A percentile compares a stretch with the other conserved stretches of the same genome.
Conservation (phyloP, 2,329 filamentous ascomycete genomes). For the Calonectria pseudoturangicola region DNA sequence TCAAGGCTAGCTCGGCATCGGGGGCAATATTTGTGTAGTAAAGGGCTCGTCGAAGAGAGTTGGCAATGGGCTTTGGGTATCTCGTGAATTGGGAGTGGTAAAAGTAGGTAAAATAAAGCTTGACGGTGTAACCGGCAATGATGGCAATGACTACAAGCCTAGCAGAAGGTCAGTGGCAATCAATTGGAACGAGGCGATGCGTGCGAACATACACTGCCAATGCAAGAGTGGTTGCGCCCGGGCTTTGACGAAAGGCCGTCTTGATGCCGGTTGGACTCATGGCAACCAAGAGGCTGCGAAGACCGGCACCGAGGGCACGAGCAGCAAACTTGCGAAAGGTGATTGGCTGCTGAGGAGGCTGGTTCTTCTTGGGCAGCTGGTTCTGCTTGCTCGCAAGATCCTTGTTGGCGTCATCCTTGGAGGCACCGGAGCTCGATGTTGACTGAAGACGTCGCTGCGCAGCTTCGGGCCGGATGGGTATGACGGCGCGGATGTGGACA, state of each 20-base stretch:
- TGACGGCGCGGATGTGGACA: constrained; percentile 56
- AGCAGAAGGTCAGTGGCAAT: constrained; percentile 13
- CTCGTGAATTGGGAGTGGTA: constrained; percentile 73
- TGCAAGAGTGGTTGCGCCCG: constrained; percentile 55
- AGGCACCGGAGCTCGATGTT: constrained; percentile 42
- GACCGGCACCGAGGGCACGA: constrained; percentile 57
- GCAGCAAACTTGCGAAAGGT: constrained; percentile 57
- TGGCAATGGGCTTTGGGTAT: constrained; percentile 82
- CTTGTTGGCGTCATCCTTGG: constrained; percentile 38
- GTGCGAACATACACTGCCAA: constrained; percentile 56
- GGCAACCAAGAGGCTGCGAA: constrained; percentile 59
- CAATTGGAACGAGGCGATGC: too few relatives aligned
- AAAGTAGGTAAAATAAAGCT: constrained; percentile 73
- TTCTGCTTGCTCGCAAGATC: constrained; percentile 47
- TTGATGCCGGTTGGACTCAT: constrained; percentile 61
- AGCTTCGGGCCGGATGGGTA: constrained; percentile 52
- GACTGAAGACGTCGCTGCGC: constrained; percentile 56
- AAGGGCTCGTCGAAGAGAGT: constrained; percentile 86
- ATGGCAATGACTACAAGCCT: constrained; percentile 57
- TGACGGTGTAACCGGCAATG: constrained; percentile 57
- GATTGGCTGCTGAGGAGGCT: constrained; percentile 51
- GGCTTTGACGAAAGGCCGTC: constrained; percentile 59
- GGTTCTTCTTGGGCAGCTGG: constrained; percentile 51
- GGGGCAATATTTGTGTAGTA: constrained; percentile 89
- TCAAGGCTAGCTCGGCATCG: constrained; percentile 85